Percentiles rank a stretch among this genome's conserved stretches.
phyloP scores from a whole-genome alignment of 148 eudicot genomes.

The Rhododendron ferrugineum region DNA sequence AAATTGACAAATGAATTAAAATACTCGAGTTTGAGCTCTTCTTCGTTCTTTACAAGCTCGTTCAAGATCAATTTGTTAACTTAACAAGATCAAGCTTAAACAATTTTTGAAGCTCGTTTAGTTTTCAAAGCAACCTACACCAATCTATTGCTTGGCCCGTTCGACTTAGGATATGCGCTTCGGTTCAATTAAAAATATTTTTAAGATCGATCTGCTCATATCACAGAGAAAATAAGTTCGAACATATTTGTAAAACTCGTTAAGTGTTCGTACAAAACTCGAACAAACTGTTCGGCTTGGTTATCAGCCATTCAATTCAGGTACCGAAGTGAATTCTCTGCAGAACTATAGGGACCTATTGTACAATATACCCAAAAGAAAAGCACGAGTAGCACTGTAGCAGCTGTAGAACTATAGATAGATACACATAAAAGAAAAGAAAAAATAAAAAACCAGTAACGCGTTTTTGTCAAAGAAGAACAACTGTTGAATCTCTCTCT shows the following conservation, averaged over 20 bases:
- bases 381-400: neutral
- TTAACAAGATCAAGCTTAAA: neutral
- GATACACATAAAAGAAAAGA: neutral
- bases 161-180: neutral
- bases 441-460: constrained; percentile 19
- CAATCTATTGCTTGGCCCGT: neutral
- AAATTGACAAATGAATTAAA: neutral
- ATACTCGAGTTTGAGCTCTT: neutral
- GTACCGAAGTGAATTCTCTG: neutral
- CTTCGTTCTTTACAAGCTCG: neutral
- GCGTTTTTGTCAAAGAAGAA: constrained; percentile 35
- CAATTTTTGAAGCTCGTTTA: neutral
- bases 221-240: neutral
- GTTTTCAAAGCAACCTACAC: neutral
- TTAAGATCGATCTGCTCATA: neutral
- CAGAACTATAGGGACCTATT: neutral
- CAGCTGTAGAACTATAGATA: neutral
- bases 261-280: neutral
- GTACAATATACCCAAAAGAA: neutral
- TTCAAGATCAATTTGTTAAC: neutral
- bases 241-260: neutral
- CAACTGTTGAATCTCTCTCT: constrained; percentile 16
- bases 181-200: neutral
- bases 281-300: neutral
- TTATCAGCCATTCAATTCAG: neutral